These are phyloP conservation scores for Phytophthora agathidicida DNA, from an alignment of 352 stramenopile genomes.

Conservation along the genomic window DNA sequence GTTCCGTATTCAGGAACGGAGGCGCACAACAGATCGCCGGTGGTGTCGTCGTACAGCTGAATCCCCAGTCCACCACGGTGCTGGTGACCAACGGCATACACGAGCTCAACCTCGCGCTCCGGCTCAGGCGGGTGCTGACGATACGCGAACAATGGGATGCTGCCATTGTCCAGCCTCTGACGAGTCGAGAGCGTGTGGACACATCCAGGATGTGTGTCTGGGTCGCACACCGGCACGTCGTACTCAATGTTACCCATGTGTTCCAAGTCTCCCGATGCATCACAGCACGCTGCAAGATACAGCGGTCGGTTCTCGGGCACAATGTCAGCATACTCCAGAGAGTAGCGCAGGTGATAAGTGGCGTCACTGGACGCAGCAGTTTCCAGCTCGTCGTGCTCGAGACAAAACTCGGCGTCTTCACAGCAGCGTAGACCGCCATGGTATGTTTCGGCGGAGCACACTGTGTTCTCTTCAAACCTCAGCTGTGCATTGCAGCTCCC, in stretches of 20 bases:
- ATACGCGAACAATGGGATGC: slow-evolving; percentile 25
- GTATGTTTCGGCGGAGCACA: slow-evolving; percentile 65
- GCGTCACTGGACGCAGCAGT: slow-evolving; percentile 22
- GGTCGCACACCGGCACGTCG: slow-evolving; percentile 72
- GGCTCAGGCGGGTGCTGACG: slow-evolving; percentile 29
- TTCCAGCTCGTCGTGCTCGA: slow-evolving; percentile 61
- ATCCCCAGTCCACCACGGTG: slow-evolving; percentile 77
- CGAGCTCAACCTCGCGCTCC: slow-evolving; percentile 70
- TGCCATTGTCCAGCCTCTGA: slow-evolving; percentile 58
- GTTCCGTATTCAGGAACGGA: slow-evolving; percentile 73
- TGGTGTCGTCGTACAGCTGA: slow-evolving; percentile 71
- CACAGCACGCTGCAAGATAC: slow-evolving; percentile 75
- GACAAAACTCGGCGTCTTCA: slow-evolving; percentile 69
- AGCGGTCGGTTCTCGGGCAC: slow-evolving; percentile 60
- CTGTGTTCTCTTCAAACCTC: slow-evolving; percentile 71
- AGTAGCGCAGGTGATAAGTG: slow-evolving; percentile 79
- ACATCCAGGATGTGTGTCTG: slow-evolving; percentile 68
- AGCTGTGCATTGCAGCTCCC: slow-evolving; percentile 71
- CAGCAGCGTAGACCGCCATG: slow-evolving; percentile 79
- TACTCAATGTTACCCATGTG: slow-evolving; percentile 83
- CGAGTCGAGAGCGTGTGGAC: slow-evolving; percentile 79
- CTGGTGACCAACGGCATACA: slow-evolving; percentile 83
- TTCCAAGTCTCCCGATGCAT: slow-evolving; percentile 61
- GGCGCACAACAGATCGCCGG: slow-evolving; percentile 69
- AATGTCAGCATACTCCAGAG: slow-evolving; percentile 72